Percentiles rank a stretch among this genome's conserved stretches.
Conservation (phyloP, 495 filamentous ascomycete species). For the Penicillium subrubescens region DNA sequence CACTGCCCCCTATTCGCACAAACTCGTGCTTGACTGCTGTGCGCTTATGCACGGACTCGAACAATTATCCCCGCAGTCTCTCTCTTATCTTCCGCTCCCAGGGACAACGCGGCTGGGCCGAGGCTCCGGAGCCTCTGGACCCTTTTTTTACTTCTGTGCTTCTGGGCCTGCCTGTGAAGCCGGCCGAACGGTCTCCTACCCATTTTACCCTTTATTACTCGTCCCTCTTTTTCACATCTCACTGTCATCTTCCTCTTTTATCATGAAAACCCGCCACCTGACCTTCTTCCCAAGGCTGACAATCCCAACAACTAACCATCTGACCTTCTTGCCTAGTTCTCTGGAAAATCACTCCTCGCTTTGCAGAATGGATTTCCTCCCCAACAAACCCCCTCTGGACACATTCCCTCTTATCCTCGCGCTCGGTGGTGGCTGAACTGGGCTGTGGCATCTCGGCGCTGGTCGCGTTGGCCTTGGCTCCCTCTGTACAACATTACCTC, state of each 20-base stretch:
- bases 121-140: slow-evolving; percentile 6
- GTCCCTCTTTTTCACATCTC: slow-evolving; percentile 5
- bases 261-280: background rate
- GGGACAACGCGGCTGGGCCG: slow-evolving; percentile 6
- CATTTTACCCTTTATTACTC: background rate
- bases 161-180: background rate
- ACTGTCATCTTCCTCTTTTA: background rate
- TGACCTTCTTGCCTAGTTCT: slow-evolving; percentile 53
- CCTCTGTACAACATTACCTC: slow-evolving; percentile 64
- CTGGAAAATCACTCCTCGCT: slow-evolving; percentile 89
- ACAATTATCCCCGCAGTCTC: slow-evolving; percentile 5
- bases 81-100: slow-evolving; percentile 12
- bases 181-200: background rate
- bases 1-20: background rate
- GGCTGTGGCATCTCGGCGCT: slow-evolving; percentile 86
- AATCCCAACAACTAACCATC: slow-evolving; percentile 6
- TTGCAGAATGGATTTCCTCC: slow-evolving; percentile 78
- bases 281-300: background rate
- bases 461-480: slow-evolving; percentile 65
- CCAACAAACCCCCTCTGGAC: slow-evolving; percentile 66
- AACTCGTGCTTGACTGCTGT: background rate
- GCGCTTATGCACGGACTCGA: slow-evolving; percentile 13
- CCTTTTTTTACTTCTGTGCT: slow-evolving; percentile 1
- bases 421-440: slow-evolving; percentile 73
- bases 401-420: slow-evolving; percentile 51